Conservation (phyloP, 2,329 filamentous ascomycete genomes). For the Didymella arachidicola region DNA sequence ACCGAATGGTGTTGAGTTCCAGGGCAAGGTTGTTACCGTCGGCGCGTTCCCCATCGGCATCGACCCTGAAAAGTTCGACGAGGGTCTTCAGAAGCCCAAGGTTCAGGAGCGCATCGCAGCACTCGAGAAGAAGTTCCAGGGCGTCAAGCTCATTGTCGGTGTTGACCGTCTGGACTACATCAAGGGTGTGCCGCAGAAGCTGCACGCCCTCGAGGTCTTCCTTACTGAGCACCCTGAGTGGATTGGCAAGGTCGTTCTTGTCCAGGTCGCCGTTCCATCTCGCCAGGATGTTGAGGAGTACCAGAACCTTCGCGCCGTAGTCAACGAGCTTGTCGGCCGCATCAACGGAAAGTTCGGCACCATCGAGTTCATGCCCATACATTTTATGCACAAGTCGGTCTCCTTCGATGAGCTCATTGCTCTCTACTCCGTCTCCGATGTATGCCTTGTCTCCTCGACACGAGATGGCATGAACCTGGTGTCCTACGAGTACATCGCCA, state of each 20-base stretch:
- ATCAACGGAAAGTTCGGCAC: slow-evolving; percentile 98
- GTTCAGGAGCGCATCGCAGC: slow-evolving; percentile 87
- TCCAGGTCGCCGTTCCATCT: slow-evolving; percentile 94
- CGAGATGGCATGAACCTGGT: slow-evolving; percentile 99
- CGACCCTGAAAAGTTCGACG: slow-evolving; percentile 94
- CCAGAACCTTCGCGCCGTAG: slow-evolving; percentile 91
- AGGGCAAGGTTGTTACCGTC: slow-evolving; percentile 86
- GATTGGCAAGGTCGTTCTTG: slow-evolving; percentile 96
- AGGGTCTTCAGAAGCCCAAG: slow-evolving; percentile 83
- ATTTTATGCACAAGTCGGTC: slow-evolving; percentile 97
- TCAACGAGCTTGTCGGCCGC: slow-evolving; percentile 94
- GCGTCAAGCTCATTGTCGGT: slow-evolving; percentile 94
- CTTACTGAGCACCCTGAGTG: slow-evolving; percentile 96
- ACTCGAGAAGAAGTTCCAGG: slow-evolving; percentile 89
- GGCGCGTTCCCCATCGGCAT: slow-evolving; percentile 98
- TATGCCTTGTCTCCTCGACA: slow-evolving; percentile 92
- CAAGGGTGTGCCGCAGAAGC: slow-evolving; percentile 97
- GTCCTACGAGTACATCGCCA: slow-evolving; percentile 97
- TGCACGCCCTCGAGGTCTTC: slow-evolving; percentile 96
- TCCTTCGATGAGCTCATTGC: slow-evolving; percentile 94
- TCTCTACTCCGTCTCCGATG: slow-evolving; percentile 89
- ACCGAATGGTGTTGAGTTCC: slow-evolving; percentile 90
- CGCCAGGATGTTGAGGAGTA: slow-evolving; percentile 97
- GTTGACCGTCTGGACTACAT: slow-evolving; percentile 98
- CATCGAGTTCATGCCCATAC: slow-evolving; percentile 98